Evolutionary conservation across 441 rosid species (phyloP).

Genomic region (Codiaeum variegatum): DNA sequence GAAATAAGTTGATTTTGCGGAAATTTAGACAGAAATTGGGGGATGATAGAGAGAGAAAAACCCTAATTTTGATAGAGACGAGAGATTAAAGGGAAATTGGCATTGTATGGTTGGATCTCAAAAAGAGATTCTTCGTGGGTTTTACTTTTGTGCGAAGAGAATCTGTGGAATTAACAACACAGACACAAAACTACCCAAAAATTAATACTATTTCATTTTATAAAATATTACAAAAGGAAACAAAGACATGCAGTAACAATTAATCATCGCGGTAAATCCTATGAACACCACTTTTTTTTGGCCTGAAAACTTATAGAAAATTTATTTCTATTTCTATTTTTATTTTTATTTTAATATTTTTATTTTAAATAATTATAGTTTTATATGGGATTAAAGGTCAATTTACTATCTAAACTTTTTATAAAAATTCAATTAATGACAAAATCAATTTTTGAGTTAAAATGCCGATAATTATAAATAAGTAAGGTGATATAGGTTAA

Average conservation of each 20-base stretch:
- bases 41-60: slow-evolving; percentile 7
- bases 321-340: too few relatives aligned
- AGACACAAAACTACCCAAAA: slow-evolving; percentile 7
- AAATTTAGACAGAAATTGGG: slow-evolving; percentile 15
- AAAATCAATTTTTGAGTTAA: too few relatives aligned
- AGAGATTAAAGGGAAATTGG: slow-evolving; percentile 21
- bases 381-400: too few relatives aligned
- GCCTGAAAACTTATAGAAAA: too few relatives aligned
- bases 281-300: not conserved
- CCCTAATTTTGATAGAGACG: slow-evolving; percentile 31
- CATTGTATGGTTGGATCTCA: slow-evolving; percentile 43
- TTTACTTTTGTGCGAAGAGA: not conserved
- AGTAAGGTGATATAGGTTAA: too few relatives aligned
- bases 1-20: slow-evolving; percentile 7
- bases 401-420: too few relatives aligned
- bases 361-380: too few relatives aligned
- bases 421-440: too few relatives aligned
- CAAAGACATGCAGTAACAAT: not conserved
- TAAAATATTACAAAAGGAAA: not conserved
- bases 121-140: slow-evolving; percentile 15
- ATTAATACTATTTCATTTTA: not conserved
- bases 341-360: too few relatives aligned
- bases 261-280: slow-evolving; percentile 14
- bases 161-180: slow-evolving; percentile 14
- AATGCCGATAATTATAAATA: too few relatives aligned